Conservation (phyloP, 139 green algal genomes). For the Nannochloris sp. region DNA sequence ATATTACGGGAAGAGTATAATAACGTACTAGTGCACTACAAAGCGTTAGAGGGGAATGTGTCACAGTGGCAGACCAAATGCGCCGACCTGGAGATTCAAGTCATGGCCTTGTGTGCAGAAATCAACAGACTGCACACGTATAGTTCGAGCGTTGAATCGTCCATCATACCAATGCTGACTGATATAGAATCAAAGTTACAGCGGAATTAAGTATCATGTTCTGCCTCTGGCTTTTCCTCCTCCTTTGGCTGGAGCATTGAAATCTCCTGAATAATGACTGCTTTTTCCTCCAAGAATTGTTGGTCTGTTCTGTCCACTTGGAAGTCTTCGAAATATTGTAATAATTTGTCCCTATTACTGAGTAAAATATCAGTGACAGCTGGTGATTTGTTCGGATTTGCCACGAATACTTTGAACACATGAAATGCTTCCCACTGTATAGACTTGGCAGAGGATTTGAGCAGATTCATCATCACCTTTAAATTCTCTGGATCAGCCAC, state of each 20-base stretch:
- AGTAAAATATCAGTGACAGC: constrained; percentile 72
- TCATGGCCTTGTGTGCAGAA: constrained; percentile 22
- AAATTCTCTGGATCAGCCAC: constrained; percentile 79
- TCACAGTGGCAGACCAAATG: constrained; percentile 5
- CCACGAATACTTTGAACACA: constrained; percentile 98
- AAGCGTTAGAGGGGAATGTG: constrained; percentile 5
- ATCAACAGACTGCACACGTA: constrained; percentile 13
- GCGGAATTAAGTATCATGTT: constrained; percentile 7
- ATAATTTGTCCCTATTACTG: constrained; percentile 83
- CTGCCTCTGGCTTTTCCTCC: neutral
- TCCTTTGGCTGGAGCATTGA: constrained; percentile 22
- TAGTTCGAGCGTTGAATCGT: constrained; percentile 10
- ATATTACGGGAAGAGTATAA: neutral
- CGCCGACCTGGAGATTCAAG: constrained; percentile 13
- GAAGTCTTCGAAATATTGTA: constrained; percentile 86
- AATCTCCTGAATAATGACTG: constrained; percentile 78
- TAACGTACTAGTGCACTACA: neutral
- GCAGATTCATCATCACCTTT: constrained; percentile 87
- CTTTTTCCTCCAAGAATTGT: constrained; percentile 87
- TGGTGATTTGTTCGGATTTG: constrained; percentile 84
- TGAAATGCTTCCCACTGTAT: constrained; percentile 98
- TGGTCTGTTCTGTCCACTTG: constrained; percentile 71
- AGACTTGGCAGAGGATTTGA: constrained; percentile 73
- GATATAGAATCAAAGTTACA: constrained; percentile 16
- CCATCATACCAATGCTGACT: constrained; percentile 15